Evolutionary conservation across 768 basidiomycete species (phyloP).

Genomic region (Rhodotorula paludigena): DNA sequence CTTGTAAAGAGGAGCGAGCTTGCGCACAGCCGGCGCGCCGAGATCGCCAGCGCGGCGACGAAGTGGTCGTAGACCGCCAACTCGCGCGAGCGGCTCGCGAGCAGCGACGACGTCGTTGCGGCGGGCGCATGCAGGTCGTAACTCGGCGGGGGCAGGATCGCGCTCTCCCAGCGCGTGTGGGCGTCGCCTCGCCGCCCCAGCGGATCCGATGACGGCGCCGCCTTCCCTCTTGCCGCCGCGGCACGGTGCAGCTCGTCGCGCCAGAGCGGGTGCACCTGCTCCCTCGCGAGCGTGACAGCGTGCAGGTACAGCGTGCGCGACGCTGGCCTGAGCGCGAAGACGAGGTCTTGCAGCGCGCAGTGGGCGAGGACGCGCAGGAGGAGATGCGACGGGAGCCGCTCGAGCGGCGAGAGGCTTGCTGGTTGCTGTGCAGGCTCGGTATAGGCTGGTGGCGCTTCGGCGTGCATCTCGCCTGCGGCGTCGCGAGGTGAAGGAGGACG

Average conservation of each 20-base stretch:
- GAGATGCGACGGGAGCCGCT: slow-evolving; percentile 7
- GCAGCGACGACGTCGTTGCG: not conserved
- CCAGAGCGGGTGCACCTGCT: slow-evolving; percentile 2
- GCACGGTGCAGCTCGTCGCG: not conserved
- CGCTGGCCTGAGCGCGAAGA: slow-evolving; percentile 4
- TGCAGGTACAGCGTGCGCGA: slow-evolving; percentile 1
- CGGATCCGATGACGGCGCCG: not conserved
- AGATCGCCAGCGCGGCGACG: slow-evolving; percentile 6
- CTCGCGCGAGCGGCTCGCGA: not conserved
- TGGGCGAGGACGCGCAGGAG: slow-evolving; percentile 8
- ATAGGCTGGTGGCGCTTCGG: too few species aligned
- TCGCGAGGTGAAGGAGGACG: too few species aligned
- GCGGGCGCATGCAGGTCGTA: not conserved
- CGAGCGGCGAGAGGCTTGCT: not conserved
- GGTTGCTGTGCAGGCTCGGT: too few species aligned
- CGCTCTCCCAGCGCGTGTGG: not conserved
- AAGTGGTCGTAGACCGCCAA: slow-evolving; percentile 14
- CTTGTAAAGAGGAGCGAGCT: slow-evolving; percentile 5
- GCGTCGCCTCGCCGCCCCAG: not conserved
- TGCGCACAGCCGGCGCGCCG: not conserved
- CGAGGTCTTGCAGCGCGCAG: slow-evolving; percentile 3
- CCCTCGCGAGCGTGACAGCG: not conserved
- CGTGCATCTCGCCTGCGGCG: too few species aligned
- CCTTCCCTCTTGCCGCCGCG: not conserved
- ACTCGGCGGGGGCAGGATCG: not conserved